A percentile compares a stretch with the other conserved stretches of the same genome.
phyloP scores from a whole-genome alignment of 345 rosid genomes.

The Salix exigua region DNA sequence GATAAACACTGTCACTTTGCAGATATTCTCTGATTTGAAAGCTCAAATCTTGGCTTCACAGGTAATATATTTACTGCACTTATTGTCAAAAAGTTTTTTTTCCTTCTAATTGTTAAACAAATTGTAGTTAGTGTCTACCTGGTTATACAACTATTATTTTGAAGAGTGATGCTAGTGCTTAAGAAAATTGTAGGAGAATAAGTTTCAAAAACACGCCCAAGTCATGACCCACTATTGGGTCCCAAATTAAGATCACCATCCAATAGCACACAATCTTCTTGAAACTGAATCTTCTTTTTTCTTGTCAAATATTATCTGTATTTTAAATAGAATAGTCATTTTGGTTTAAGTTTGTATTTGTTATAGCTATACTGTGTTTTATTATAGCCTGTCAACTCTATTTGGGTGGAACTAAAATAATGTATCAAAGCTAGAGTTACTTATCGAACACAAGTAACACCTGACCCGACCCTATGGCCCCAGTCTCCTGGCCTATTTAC shows the following conservation, averaged over 20 bases:
- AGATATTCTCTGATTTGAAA: conserved; percentile 85
- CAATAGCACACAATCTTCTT: background rate
- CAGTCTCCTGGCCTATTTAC: background rate
- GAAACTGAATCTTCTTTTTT: background rate
- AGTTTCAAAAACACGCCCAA: background rate
- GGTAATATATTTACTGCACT: conserved; percentile 35
- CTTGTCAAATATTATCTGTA: background rate
- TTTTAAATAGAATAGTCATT: background rate
- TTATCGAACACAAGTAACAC: background rate
- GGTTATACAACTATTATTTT: background rate
- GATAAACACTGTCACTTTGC: conserved; percentile 26
- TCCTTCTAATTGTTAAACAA: background rate
- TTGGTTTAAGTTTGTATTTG: background rate
- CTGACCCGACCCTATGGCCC: background rate
- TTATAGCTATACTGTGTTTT: background rate
- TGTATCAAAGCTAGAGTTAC: background rate
- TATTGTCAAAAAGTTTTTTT: background rate
- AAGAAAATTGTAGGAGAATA: background rate
- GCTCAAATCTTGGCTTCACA: conserved; percentile 89
- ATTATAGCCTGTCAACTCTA: background rate
- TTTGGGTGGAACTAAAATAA: background rate
- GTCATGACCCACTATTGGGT: background rate
- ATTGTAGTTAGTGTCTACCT: background rate
- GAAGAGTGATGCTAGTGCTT: background rate
- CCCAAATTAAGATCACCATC: background rate